Evolutionary conservation across 164 flowering plant genomes (phyloP).

Genomic region (Protea cynaroides): DNA sequence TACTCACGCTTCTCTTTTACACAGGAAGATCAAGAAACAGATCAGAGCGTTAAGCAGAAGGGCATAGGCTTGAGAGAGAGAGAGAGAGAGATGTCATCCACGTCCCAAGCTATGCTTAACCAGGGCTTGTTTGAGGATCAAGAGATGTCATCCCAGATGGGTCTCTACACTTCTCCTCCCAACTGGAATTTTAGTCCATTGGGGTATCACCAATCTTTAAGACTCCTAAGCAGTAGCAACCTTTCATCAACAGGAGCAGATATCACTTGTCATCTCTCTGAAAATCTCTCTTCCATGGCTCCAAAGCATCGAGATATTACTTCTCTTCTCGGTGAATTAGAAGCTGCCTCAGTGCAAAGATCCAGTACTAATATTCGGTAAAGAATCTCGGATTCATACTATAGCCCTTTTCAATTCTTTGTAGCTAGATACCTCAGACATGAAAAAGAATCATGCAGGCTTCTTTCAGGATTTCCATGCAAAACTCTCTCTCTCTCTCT

Average conservation of each 20-base stretch:
- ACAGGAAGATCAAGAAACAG: too few relatives aligned
- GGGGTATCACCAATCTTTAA: slow-evolving; percentile 24
- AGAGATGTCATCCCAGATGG: slow-evolving; percentile 34
- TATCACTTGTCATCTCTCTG: slow-evolving; percentile 18
- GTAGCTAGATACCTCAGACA: too few relatives aligned
- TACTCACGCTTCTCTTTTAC: neutral
- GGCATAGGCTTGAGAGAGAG: too few relatives aligned
- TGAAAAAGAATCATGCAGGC: slow-evolving; percentile 3
- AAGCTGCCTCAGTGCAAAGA: slow-evolving; percentile 42
- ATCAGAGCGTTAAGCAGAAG: too few relatives aligned
- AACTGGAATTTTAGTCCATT: slow-evolving; percentile 22
- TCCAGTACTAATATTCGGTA: slow-evolving; percentile 48
- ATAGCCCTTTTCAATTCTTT: too few relatives aligned
- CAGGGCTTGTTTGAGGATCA: slow-evolving; percentile 41
- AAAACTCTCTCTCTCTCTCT: slow-evolving; percentile 4
- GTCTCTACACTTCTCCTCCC: slow-evolving; percentile 27
- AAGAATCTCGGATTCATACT: neutral
- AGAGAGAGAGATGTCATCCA: slow-evolving; percentile 29
- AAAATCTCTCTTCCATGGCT: slow-evolving; percentile 24
- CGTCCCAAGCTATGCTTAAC: slow-evolving; percentile 32
- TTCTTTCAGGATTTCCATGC: slow-evolving; percentile 2
- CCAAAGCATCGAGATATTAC: slow-evolving; percentile 20
- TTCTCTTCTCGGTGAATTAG: slow-evolving; percentile 23
- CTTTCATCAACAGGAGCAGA: slow-evolving; percentile 17
- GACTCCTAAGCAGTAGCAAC: slow-evolving; percentile 12